phyloP scores from a whole-genome alignment of 495 filamentous ascomycete species.

The Melanomma pulvis-pyrius region DNA sequence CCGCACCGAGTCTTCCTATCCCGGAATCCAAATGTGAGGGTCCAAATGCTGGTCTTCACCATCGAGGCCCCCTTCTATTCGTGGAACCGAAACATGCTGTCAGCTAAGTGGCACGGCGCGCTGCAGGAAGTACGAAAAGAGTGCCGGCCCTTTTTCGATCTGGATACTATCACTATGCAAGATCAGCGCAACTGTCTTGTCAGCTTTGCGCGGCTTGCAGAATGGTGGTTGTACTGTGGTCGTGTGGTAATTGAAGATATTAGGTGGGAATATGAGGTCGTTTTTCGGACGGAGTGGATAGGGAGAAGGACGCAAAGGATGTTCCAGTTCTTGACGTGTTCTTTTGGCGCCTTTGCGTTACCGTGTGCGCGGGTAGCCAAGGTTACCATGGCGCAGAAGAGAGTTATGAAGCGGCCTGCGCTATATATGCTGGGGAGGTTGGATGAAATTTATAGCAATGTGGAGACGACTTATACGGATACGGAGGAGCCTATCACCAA shows the following conservation, averaged over 20 bases:
- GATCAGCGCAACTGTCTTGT: constrained; percentile 5
- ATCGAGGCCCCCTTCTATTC: not conserved
- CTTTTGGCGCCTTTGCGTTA: not conserved
- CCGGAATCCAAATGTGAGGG: not conserved
- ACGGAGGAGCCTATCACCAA: not conserved
- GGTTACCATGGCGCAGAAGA: not conserved
- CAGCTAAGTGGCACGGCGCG: too few relatives aligned
- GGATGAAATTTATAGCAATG: not conserved
- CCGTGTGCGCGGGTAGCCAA: not conserved
- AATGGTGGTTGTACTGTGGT: constrained; percentile 12
- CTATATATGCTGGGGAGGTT: not conserved
- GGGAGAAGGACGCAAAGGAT: not conserved
- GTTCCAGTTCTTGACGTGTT: not conserved
- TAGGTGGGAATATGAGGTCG: constrained; percentile 1
- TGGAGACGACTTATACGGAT: not conserved
- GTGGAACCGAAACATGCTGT: not conserved
- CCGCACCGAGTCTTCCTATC: not conserved
- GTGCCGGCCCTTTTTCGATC: not conserved
- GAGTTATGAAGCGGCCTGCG: not conserved
- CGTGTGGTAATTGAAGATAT: not conserved
- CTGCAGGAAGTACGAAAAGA: not conserved
- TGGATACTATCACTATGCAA: not conserved
- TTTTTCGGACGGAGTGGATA: not conserved
- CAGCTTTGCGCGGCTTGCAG: not conserved
- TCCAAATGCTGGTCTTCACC: not conserved